Percentiles rank a stretch among this genome's conserved stretches.
phyloP scores from a whole-genome alignment of 1,284 basidiomycete species.

The Apiotrichum gamsii region DNA sequence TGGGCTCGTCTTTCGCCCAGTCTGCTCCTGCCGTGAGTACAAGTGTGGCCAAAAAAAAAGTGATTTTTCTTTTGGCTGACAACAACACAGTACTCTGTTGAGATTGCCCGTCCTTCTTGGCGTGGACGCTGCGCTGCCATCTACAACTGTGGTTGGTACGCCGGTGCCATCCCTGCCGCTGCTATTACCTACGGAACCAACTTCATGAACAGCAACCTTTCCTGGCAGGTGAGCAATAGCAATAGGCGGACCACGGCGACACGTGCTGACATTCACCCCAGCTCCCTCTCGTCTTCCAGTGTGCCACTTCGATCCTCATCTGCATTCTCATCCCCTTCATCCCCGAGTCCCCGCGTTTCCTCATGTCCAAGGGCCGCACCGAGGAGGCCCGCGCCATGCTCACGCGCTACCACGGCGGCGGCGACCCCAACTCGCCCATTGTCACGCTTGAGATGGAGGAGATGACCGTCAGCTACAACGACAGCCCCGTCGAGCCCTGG shows the following conservation, averaged over 20 bases:
- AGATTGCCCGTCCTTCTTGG: conserved; percentile 60
- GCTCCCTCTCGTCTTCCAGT: conserved; percentile 28
- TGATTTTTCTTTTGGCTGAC: background rate
- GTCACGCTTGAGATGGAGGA: conserved; percentile 54
- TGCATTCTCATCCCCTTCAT: conserved; percentile 16
- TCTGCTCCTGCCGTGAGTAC: conserved; percentile 53
- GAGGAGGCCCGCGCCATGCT: conserved; percentile 66
- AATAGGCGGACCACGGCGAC: no score
- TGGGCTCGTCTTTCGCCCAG: conserved; percentile 45
- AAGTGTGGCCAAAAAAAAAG: no score
- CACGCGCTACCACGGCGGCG: conserved; percentile 56
- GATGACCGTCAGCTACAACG: conserved; percentile 52
- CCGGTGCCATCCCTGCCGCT: conserved; percentile 22
- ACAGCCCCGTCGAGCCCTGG: conserved; percentile 50
- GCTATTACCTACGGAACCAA: conserved; percentile 6
- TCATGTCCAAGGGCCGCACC: conserved; percentile 41
- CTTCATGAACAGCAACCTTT: conserved; percentile 22
- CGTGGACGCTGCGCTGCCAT: conserved; percentile 54
- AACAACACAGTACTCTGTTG: conserved; percentile 50
- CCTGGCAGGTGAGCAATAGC: no score
- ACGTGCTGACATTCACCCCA: no score
- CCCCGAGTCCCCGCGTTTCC: conserved; percentile 27
- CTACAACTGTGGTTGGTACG: conserved; percentile 31
- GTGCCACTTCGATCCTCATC: conserved; percentile 11
- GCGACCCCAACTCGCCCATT: conserved; percentile 39